Evolutionary conservation across 345 rosid species (phyloP).

Genomic region (Moringa oleifera): DNA sequence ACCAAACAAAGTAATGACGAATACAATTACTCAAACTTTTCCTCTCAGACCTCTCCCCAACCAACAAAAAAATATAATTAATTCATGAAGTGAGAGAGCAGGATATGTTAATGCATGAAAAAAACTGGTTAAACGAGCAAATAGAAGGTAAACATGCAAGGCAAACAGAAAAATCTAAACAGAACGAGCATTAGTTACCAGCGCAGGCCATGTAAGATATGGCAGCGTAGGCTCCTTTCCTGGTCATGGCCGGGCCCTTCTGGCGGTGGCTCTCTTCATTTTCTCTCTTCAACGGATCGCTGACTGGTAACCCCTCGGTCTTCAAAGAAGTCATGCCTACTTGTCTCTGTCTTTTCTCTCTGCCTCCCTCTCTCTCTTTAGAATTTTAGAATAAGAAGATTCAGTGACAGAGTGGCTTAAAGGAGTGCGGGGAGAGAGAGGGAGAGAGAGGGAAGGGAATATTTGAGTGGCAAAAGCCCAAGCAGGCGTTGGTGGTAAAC

Average conservation of each 20-base stretch:
- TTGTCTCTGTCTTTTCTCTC: not conserved
- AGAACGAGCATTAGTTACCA: conserved; percentile 21
- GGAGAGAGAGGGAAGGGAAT: not conserved
- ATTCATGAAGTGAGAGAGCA: not conserved
- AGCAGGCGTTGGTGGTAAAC: not conserved
- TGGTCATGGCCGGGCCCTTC: conserved; percentile 23
- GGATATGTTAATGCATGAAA: not conserved
- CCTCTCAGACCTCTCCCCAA: not conserved
- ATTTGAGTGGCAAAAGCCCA: not conserved
- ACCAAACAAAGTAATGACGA: not conserved
- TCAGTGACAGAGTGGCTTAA: not conserved
- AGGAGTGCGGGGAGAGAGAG: not conserved
- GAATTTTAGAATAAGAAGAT: not conserved
- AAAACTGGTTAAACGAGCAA: not conserved
- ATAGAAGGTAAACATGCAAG: not conserved
- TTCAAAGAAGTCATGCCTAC: conserved; percentile 10
- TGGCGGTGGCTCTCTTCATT: conserved; percentile 1
- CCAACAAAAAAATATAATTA: no score
- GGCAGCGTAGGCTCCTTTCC: conserved; percentile 47
- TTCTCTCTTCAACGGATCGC: not conserved
- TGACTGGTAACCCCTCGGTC: conserved; percentile 10
- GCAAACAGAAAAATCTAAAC: not conserved
- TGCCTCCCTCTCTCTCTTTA: not conserved
- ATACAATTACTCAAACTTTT: no score
- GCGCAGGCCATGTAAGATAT: conserved; percentile 52